phyloP scores from a whole-genome alignment of 2,329 filamentous ascomycete genomes.

The Diaporthe capsici region DNA sequence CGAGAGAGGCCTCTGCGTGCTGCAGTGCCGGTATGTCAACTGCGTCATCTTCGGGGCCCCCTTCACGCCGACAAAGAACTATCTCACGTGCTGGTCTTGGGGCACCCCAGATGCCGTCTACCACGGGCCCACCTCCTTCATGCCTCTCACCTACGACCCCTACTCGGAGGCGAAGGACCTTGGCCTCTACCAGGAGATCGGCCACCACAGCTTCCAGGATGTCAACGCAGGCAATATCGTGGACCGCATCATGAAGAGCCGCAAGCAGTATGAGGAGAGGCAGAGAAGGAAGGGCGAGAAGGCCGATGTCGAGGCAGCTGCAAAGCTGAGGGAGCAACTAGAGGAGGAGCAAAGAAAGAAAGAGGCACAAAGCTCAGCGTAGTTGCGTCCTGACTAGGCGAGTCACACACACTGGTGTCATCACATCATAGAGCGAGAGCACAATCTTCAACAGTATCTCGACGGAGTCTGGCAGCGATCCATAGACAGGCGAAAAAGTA shows the following conservation, averaged over 20 bases:
- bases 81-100: constrained; percentile 81
- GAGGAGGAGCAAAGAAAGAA: constrained; percentile 70
- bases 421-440: not conserved
- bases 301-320: constrained; percentile 79
- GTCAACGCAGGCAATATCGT: constrained; percentile 83
- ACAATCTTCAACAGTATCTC: constrained; percentile 10
- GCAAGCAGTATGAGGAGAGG: constrained; percentile 90
- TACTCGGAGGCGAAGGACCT: constrained; percentile 86
- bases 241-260: constrained; percentile 86
- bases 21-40: constrained; percentile 95
- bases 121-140: constrained; percentile 95
- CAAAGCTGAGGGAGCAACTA: constrained; percentile 72
- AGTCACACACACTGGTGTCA: not conserved
- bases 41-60: constrained; percentile 91
- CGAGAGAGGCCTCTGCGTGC: constrained; percentile 92
- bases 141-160: constrained; percentile 83
- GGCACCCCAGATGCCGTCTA: constrained; percentile 86
- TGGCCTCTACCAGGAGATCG: constrained; percentile 87
- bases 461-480: not conserved
- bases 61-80: constrained; percentile 85
- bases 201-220: constrained; percentile 82
- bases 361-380: constrained; percentile 53
- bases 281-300: constrained; percentile 94
- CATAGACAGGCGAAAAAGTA: constrained; percentile 1
- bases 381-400: not conserved